Base-by-base conservation (phyloP, 2,329 filamentous ascomycete genomes). In the Microdochium nivale region DNA sequence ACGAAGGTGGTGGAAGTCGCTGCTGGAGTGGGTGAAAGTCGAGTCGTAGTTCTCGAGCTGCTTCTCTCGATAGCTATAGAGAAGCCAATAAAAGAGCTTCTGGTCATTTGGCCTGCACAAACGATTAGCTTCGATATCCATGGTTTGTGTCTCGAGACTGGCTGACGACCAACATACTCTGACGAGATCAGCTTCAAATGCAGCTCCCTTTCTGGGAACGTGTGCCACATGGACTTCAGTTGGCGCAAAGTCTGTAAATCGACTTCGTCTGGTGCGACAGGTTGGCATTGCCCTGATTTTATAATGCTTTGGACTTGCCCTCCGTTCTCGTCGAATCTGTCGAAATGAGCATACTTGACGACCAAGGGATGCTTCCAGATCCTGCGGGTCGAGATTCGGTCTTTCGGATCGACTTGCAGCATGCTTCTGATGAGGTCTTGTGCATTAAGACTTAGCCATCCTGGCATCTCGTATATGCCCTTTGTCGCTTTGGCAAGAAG, bases 351-450 rank as follows among this genome's bases (percentile, higher is more conserved):
- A 64, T 94, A 96, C 61, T 91, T 94, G 60, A 80, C 84, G 49
- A 97, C 67, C n/a, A 97, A 75, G 0, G 90, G 87, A 62, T 97
- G 92, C 40, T 81, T 72, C 89, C 90, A 96, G 60, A 97, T 90
- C 43, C 87, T 78, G 25, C 82, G 76, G 65, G 96, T 86, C 2
- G 78, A 81, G 58, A 97, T 92, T 47, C 94, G 87, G 21, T 83
- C 77, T 24, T 83, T 81, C 0, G 94, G 92, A 51, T 92, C 83
- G 23, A 86, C 79, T 48, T 90, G 81, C 27, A 99, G 75, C 66
- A 97, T 95, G 35, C 81, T 80, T 50, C 78, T 75, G 54, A 99
- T 87, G 54, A 99, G 75, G 62, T 96, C 86, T 59, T 83, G 76
- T 5, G 88, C 87, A 55, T 94, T 87, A 3, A 64, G 65, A 49